Conservation (phyloP, 2,329 filamentous ascomycete species). For the Proliferodiscus dingleyae region DNA sequence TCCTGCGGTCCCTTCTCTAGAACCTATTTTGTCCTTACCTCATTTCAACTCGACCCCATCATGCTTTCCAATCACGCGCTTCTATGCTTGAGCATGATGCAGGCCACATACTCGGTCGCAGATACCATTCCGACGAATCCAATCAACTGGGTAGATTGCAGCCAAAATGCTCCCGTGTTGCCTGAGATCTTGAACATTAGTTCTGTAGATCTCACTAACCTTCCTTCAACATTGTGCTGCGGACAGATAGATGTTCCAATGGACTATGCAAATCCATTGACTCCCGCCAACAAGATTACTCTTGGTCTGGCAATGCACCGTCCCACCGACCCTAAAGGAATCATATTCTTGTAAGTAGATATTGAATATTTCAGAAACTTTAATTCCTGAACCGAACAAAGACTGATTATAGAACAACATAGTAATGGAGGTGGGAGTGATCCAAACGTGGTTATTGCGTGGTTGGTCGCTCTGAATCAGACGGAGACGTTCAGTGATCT, state of each 20-base stretch:
- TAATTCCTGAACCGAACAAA: no score
- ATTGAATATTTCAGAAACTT: no score
- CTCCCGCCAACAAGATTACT: constrained; percentile 10
- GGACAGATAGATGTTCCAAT: constrained; percentile 15
- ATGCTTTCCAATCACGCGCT: no score
- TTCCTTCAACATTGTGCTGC: constrained; percentile 11
- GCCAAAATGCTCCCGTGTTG: not conserved
- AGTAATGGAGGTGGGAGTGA: constrained; percentile 15
- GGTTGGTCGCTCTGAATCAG: constrained; percentile 10
- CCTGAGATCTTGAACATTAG: constrained; percentile 1
- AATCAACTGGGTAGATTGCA: constrained; percentile 1
- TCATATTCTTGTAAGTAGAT: constrained; percentile 11
- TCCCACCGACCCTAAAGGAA: constrained; percentile 8
- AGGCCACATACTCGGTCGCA: no score
- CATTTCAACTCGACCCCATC: no score
- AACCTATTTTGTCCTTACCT: no score
- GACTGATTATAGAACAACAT: no score
- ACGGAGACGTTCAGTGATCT: constrained; percentile 8
- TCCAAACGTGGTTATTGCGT: constrained; percentile 11
- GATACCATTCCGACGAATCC: not conserved
- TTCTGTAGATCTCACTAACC: constrained; percentile 6
- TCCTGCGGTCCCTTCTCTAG: no score
- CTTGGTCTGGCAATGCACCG: constrained; percentile 11
- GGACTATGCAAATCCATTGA: constrained; percentile 13
- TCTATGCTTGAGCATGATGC: no score